A percentile compares a stretch with the other conserved stretches of the same genome.
phyloP scores from a whole-genome alignment of 2,329 filamentous ascomycete genomes.

The Nannizzia gypsea region DNA sequence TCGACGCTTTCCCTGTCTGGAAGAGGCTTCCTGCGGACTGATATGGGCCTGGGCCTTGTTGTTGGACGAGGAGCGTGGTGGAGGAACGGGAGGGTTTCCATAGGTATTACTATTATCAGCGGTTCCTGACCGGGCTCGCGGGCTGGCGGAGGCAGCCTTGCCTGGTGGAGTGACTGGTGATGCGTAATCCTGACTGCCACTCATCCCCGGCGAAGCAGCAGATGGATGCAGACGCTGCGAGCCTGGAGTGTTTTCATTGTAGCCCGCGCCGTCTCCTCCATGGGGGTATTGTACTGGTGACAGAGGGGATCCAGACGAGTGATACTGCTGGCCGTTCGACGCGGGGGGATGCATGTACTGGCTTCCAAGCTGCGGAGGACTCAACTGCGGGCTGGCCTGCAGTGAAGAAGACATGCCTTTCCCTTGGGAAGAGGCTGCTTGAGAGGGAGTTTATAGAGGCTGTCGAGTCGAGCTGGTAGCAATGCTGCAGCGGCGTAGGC shows the following conservation, averaged over 20 bases:
- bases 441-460: not conserved
- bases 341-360: conserved; percentile 26
- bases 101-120: conserved; percentile 42
- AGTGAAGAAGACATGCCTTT: conserved; percentile 53
- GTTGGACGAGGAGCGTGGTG: conserved; percentile 70
- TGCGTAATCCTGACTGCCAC: conserved; percentile 18
- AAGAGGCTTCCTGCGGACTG: conserved; percentile 26
- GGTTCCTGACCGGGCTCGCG: conserved; percentile 20
- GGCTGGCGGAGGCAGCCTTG: not conserved
- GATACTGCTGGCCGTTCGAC: conserved; percentile 16
- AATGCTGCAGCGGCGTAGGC: not conserved
- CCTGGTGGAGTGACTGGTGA: conserved; percentile 25
- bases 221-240: conserved; percentile 22
- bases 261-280: conserved; percentile 20
- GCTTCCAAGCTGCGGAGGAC: conserved; percentile 38
- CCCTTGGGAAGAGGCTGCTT: conserved; percentile 15
- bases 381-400: conserved; percentile 48
- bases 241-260: not conserved
- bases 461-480: not conserved
- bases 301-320: not conserved
- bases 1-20: conserved; percentile 29
- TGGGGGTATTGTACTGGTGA: conserved; percentile 41
- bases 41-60: conserved; percentile 41
- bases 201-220: conserved; percentile 33
- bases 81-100: conserved; percentile 55